Base-by-base conservation (phyloP, 148 eudicot species). In the Rhododendron griersonianum region DNA sequence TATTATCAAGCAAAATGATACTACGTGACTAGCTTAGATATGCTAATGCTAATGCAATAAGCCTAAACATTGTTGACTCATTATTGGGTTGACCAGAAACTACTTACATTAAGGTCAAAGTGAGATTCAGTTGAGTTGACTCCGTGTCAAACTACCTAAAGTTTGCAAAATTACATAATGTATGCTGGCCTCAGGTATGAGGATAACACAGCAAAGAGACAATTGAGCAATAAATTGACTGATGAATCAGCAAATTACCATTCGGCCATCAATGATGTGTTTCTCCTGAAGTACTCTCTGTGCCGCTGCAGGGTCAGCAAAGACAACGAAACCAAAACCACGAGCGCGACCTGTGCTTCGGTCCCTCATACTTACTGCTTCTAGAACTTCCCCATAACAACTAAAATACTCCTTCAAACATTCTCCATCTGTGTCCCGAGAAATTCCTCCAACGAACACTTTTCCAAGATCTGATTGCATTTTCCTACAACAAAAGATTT, bases 391-490 rank as follows among this genome's bases (percentile, higher is more conserved):
- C 19, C 98, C 98, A 88, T 88, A 95, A 30, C 78, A 44, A 87
- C 93, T 89, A 69, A 95, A 95, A 65, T 95, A 94, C 83, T 94
- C 98, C 90, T 90, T 94, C 73, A 95, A 91, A 1, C 93, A 91
- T 44, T 94, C 96, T 89, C 94, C 98, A 85, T 90, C 90, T 3
- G 98, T 95, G 88, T 95, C 98, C 96, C 98, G 93, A 7, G 98
- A 94, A 69, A 95, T 94, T 75, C 98, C 98, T 84, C 98, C 98
- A 82, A 95, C 85, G 59, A 95, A 95, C 50, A 95, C 88, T 88
- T 95, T 95, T 18, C 98, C 98, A 51, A 88, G 94, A 90, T 95
- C 98, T 19, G 93, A 91, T 83, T 95, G 94, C 98, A 95, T 95
- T 86, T 89, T 92, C 85, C 88, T 91, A 84, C 88, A 87, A 47